A percentile compares a stretch with the other conserved stretches of the same genome.
phyloP scores from a whole-genome alignment of 2,329 filamentous ascomycete genomes.

The Chaetomiaceae sp. region DNA sequence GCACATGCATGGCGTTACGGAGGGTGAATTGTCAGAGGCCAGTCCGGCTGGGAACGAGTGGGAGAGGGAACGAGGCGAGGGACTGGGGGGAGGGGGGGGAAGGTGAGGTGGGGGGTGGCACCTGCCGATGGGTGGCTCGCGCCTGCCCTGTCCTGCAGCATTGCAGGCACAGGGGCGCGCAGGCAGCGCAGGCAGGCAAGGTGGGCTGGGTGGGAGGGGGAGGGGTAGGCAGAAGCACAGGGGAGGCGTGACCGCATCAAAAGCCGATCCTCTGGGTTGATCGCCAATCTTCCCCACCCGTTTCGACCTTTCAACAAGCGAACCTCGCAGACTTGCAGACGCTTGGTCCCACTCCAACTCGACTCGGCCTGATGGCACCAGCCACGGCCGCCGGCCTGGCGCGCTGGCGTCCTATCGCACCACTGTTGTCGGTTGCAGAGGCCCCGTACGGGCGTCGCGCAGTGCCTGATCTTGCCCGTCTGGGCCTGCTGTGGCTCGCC shows the following conservation, averaged over 20 bases:
- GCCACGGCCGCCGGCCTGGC: conserved; percentile 11
- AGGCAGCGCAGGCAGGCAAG: too few species aligned
- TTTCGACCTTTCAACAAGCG: conserved; percentile 15
- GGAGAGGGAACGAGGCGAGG: too few species aligned
- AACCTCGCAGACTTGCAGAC: conserved; percentile 24
- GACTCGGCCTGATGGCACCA: conserved; percentile 10
- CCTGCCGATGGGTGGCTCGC: conserved; percentile 1
- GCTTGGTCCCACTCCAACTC: conserved; percentile 18
- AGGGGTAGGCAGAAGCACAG: background rate
- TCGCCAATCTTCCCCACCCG: conserved; percentile 18
- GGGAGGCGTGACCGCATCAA: conserved; percentile 21
- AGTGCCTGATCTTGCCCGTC: conserved; percentile 10
- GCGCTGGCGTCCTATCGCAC: conserved; percentile 12
- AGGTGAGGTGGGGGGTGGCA: background rate
- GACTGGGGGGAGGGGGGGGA: too few species aligned
- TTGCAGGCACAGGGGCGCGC: background rate
- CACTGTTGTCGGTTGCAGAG: background rate
- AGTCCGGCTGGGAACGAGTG: too few species aligned
- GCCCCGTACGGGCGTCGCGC: background rate
- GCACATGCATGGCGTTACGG: background rate
- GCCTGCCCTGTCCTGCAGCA: background rate
- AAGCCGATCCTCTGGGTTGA: conserved; percentile 23
- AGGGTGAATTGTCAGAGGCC: background rate
- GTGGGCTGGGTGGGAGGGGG: background rate
- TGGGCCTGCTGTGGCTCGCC: background rate